A percentile compares a stretch with the other conserved stretches of the same genome.
Evolutionary conservation across 129 eudicot genomes (phyloP).

Genomic region (Deinandra increscens): DNA sequence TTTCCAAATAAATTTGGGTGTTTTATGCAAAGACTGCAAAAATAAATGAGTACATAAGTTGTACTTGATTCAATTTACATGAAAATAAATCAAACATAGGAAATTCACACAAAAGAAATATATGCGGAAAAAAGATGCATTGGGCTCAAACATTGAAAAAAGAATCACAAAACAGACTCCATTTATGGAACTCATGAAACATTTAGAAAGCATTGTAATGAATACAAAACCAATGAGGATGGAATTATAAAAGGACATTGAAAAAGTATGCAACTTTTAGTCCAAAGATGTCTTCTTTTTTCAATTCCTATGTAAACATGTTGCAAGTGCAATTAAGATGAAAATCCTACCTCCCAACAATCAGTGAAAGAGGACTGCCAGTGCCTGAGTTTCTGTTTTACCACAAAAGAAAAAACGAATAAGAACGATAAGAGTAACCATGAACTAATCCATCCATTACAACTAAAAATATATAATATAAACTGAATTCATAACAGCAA

Average conservation of each 20-base stretch:
- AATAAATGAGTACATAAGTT: slow-evolving; percentile 8
- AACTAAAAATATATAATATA: not conserved
- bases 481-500: not conserved
- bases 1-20: slow-evolving; percentile 95
- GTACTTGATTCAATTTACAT: not conserved
- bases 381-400: slow-evolving; percentile 58
- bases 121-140: slow-evolving; percentile 2
- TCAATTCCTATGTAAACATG: not conserved
- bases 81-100: not conserved
- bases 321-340: not conserved
- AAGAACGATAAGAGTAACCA: not conserved
- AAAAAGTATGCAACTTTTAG: slow-evolving; percentile 8
- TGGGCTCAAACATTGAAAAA: not conserved
- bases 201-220: not conserved
- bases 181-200: not conserved
- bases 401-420: not conserved
- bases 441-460: not conserved
- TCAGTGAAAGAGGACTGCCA: slow-evolving; percentile 78
- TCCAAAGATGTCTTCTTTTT: not conserved
- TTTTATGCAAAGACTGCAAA: slow-evolving; percentile 83
- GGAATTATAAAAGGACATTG: not conserved
- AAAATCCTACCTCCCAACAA: slow-evolving; percentile 74
- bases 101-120: not conserved
- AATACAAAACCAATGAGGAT: not conserved
- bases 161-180: slow-evolving; percentile 3